Base-by-base conservation (phyloP, 192 early-diverging fungal genomes). In the Coemansia nantahalensis region DNA sequence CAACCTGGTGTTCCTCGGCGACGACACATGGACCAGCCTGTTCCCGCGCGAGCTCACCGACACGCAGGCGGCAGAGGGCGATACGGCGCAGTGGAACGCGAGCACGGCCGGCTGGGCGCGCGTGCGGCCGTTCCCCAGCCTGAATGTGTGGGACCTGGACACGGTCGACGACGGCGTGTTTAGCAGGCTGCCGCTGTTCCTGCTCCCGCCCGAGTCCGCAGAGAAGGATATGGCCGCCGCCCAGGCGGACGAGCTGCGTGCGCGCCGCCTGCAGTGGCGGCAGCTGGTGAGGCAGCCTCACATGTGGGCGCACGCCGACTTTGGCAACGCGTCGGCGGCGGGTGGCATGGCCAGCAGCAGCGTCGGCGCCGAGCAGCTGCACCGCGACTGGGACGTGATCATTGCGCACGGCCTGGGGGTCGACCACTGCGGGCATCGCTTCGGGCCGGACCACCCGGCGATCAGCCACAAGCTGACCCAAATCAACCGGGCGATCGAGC, bases 381-480 rank as follows among this genome's bases (percentile, higher is more conserved):
- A 74, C 28, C 14, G 26, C 23, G 54, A 57, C 17, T 95, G 91
- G 93, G 83, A 91, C 44, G 59, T 95, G 13, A 51, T 90, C 35
- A 84, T 99, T 48, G 92, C 93, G 0, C 96, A 99, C 51, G 90
- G 94, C 28, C 68, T 98, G 2, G 96, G 96, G 0, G 91, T 98
- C 0, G 94, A 98, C 77, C 96, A 99, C 60, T 92, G 88, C 36
- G 96, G 96, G 0, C 96, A 99, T 51, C 83, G 87, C 0, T 95
- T 83, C 50, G 89, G 90, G 7, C 94, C 96, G 1, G 82, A 81
- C 18, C 89, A 97, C 60, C 82, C 84, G 5, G 84, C 84, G 7
- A 96, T 99, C 87, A 84, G 81, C 5, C 62, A 57, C 13, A 99
- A 99, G 69, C 79, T 99, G 23, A 61, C 54, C 1, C 86, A 96